A percentile compares a stretch with the other conserved stretches of the same genome.
Conservation (phyloP, 164 flowering plant species). For the Litsea cubeba region DNA sequence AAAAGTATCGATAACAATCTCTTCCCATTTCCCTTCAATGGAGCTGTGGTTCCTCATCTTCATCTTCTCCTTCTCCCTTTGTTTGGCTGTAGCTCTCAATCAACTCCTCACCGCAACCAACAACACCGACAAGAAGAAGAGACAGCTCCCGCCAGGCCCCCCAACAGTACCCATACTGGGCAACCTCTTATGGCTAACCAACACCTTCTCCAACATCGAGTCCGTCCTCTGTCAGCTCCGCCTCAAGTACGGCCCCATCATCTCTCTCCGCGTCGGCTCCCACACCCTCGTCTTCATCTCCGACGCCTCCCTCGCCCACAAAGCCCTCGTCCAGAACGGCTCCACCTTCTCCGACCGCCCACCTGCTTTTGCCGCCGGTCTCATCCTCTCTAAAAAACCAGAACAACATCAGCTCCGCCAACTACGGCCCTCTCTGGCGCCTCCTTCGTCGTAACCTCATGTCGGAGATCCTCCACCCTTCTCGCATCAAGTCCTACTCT, state of each 20-base stretch:
- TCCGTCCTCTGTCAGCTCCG: constrained; percentile 20
- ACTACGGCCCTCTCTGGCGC: constrained; percentile 39
- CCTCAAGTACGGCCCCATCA: constrained; percentile 36
- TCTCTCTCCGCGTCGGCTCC: not conserved
- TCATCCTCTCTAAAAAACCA: constrained; percentile 17
- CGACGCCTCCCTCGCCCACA: constrained; percentile 28
- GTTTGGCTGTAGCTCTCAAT: not conserved
- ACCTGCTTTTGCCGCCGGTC: constrained; percentile 5
- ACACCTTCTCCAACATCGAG: constrained; percentile 18
- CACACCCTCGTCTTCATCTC: constrained; percentile 29
- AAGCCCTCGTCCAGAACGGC: constrained; percentile 38
- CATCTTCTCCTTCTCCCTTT: not conserved
- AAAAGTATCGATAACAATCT: too few relatives aligned
- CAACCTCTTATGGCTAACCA: constrained; percentile 24
- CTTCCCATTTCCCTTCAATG: too few relatives aligned
- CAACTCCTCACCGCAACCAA: not conserved
- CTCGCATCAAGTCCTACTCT: constrained; percentile 24
- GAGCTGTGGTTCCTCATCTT: too few relatives aligned
- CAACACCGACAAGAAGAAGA: not conserved
- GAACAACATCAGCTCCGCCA: constrained; percentile 7
- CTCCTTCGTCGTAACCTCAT: constrained; percentile 37
- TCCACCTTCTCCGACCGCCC: constrained; percentile 39
- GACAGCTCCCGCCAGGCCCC: constrained; percentile 50
- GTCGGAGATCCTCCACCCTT: constrained; percentile 33
- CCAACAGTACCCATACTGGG: constrained; percentile 25